Evolutionary conservation across 768 basidiomycete genomes (phyloP), one percentile per base, ranked within the genome.

Genomic region (Phanerochaete carnosa): DNA sequence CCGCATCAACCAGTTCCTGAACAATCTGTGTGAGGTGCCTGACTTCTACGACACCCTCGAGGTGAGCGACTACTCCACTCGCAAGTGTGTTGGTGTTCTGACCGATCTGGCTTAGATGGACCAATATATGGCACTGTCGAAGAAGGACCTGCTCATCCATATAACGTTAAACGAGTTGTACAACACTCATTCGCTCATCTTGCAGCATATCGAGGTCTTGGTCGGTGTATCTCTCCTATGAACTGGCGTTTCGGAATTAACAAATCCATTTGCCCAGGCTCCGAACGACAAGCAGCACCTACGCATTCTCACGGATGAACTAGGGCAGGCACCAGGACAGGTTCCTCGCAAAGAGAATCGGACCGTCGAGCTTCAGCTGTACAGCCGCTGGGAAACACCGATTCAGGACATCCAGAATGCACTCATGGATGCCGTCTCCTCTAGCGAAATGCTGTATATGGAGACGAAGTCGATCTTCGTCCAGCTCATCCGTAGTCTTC

Each of bases 381-480:
- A 96, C 77, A 95, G 92, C 66, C 94, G 97, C 19, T 99, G 97
- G 97, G 97, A 99, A 78, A 98, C 95, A 9, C 96, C 97, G 1
- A 93, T 99, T 49, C 97, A 98, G 67, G 97, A 99, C 71, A 88
- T 98, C 49, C 93, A 96, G 64, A 95, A 90, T 46, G 94, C 96
- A 0, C 83, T 99, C 59, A 95, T 98, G 89, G 95, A 95, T 74
- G 92, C 94, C 26, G 90, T 99, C 29, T 98, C 97, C 25, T 94
- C 95, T 47, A 91, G 91, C 71, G 97, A 99, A 76, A 96, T 99
- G 87, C 85, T 98, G 30, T 99, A 98, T 79, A 98, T 98, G 95
- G 97, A 99, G 73, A 92, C 97, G 59, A 99, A 99, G 78, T 98
- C 96, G 7, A 98, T 98, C 70, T 95, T 99, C 66, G 97, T 98